Percentiles rank a stretch among this genome's conserved stretches.
These are phyloP conservation scores for Penicillium subrubescens DNA, from an alignment of 495 filamentous ascomycete genomes.

Conservation along the genomic window DNA sequence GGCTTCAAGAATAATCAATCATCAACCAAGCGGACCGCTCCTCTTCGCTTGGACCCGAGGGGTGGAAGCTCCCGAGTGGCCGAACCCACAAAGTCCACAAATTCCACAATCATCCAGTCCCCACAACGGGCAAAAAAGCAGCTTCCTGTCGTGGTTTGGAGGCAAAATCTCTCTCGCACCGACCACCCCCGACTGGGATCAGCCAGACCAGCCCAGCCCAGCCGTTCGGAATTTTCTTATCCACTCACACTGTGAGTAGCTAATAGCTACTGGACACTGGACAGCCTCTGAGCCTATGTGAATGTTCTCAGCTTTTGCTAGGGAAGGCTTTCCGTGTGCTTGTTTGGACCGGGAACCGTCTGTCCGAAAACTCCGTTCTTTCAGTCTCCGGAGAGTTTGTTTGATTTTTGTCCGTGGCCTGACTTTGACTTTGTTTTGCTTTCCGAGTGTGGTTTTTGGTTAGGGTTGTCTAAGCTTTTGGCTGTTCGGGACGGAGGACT, in stretches of 20 bases:
- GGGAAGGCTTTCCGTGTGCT: not conserved
- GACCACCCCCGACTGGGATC: slow-evolving; percentile 2
- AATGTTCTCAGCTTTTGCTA: not conserved
- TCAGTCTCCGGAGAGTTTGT: not conserved
- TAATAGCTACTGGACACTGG: too few species aligned
- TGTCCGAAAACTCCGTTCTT: not conserved
- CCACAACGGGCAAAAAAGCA: slow-evolving; percentile 14
- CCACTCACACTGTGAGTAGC: not conserved
- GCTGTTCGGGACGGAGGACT: not conserved
- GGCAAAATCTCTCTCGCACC: slow-evolving; percentile 3
- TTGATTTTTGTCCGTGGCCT: not conserved
- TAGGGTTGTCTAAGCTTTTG: not conserved
- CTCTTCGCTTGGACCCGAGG: slow-evolving; percentile 5
- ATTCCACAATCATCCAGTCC: not conserved
- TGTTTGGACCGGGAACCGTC: not conserved
- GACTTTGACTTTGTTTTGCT: not conserved
- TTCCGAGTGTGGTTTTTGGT: not conserved
- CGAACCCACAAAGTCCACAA: not conserved
- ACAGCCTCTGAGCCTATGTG: not conserved
- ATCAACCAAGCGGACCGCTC: not conserved
- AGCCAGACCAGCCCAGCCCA: not conserved
- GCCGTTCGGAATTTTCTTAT: not conserved
- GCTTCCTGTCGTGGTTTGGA: slow-evolving; percentile 22
- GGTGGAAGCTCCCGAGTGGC: slow-evolving; percentile 2
- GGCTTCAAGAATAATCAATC: too few species aligned